Conservation (phyloP, 2,329 filamentous ascomycete genomes). For the Claviceps monticola region DNA sequence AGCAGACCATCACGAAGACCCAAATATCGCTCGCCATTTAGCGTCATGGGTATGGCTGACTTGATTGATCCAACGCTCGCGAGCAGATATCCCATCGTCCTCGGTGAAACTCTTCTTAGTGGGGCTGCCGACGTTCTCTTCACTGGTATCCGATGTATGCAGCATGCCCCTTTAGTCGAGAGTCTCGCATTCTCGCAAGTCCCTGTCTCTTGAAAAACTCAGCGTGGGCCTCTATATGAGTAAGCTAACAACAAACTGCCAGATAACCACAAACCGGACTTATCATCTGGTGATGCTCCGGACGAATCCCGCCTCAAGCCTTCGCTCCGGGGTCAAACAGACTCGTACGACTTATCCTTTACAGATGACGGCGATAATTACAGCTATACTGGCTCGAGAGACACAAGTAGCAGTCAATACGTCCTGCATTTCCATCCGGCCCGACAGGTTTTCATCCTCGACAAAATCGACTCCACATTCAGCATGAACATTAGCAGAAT, state of each 20-base stretch:
- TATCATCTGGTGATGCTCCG: slow-evolving; percentile 35
- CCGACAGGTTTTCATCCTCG: slow-evolving; percentile 65
- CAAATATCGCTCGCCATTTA: background rate
- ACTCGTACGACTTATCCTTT: slow-evolving; percentile 42
- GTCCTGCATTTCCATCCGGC: slow-evolving; percentile 64
- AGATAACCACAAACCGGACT: slow-evolving; percentile 50
- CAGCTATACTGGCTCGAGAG: slow-evolving; percentile 45
- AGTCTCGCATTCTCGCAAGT: background rate
- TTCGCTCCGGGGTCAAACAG: slow-evolving; percentile 31
- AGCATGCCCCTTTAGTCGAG: background rate
- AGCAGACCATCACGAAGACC: background rate
- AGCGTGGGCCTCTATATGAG: background rate
- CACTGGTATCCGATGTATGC: slow-evolving; percentile 46
- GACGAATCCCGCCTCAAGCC: slow-evolving; percentile 37
- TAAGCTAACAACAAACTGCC: background rate
- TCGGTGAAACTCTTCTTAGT: slow-evolving; percentile 47
- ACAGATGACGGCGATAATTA: slow-evolving; percentile 43
- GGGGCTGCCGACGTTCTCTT: slow-evolving; percentile 43
- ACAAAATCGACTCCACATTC: slow-evolving; percentile 68
- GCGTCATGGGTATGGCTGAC: slow-evolving; percentile 17
- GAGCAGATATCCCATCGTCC: slow-evolving; percentile 48
- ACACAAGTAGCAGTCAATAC: slow-evolving; percentile 42
- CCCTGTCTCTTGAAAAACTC: background rate
- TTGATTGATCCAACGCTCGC: slow-evolving; percentile 46
- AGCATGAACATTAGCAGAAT: slow-evolving; percentile 72